Base-by-base conservation (phyloP, 2,329 filamentous ascomycete genomes). In the Coniosporium tulheliwenetii region DNA sequence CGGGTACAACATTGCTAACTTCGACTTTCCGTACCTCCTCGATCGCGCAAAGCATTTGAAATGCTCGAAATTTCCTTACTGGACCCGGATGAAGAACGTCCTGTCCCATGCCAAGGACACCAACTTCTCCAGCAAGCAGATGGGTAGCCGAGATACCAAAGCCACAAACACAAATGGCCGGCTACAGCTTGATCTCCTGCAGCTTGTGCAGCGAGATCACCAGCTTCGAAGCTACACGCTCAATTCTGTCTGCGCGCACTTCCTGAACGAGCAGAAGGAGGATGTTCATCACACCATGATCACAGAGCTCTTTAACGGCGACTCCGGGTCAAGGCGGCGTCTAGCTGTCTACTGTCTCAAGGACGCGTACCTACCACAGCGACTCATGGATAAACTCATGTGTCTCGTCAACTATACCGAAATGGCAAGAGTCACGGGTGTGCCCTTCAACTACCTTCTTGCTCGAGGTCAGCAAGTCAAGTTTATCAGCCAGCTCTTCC, bases 251-350 rank as follows among this genome's bases (percentile, higher is more conserved):
- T 93, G 79, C 49, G 83, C 91, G 4, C 83, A 98, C 48, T 98
- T 98, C 54, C 61, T 98, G 16, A 86, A 86, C 37, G 91, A 98
- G 58, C 91, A 98, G 57, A 98, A 98, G 57, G 91, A 98, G 62
- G 91, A 98, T 61, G 91, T 98, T 2, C 91, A 98, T 55, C 80
- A 98, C 62, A 95, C 87, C 2, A 98, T 98, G 86, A 98, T 98
- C 52, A 98, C 93, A 0, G 93, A 96, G 55, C 66, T 98, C 2
- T 95, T 87, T 70, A 96, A 98, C 56, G 91, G 91, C 45, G 95
- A 91, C 0, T 79, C 87, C 0, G 91, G 98, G 56, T 94, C 89
- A 3, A 70, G 91, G 48, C 77, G 93, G 52, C 79, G 91, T 62
- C 65, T 98, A 38, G 91, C 91, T 1, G 75, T 98, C 1, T 98